These are phyloP conservation scores for Eucalyptus victrix DNA, from an alignment of 345 rosid species.

Conservation along the genomic window DNA sequence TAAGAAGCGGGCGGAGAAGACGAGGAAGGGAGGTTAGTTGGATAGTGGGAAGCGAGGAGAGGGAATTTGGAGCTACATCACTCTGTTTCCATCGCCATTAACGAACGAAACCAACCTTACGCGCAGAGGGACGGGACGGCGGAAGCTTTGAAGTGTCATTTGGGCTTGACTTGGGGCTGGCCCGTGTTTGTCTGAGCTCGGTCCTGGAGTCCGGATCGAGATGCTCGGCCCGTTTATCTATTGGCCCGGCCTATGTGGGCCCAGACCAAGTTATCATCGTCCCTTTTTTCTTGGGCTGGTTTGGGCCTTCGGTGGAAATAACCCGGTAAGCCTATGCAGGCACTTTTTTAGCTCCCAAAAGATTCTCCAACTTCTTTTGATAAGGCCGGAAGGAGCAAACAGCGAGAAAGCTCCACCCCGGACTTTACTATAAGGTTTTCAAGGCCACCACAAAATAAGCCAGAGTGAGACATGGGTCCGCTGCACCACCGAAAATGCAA, in stretches of 20 bases:
- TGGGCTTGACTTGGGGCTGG: not conserved
- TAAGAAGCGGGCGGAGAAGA: not conserved
- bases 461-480: not conserved
- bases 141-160: not conserved
- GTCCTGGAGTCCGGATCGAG: not conserved
- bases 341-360: not conserved
- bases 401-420: not conserved
- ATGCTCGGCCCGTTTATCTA: not conserved
- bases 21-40: not conserved
- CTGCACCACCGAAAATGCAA: not conserved
- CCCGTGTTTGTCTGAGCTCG: not conserved
- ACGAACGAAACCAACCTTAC: not conserved
- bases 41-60: slow-evolving; percentile 66
- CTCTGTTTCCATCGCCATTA: slow-evolving; percentile 29
- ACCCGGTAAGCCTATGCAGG: not conserved
- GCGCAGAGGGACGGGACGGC: not conserved
- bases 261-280: not conserved
- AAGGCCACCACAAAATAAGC: not conserved
- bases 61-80: slow-evolving; percentile 20
- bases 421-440: not conserved
- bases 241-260: not conserved
- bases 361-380: not conserved
- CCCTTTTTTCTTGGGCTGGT: not conserved
- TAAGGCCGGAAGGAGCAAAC: not conserved
- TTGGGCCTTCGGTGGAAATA: not conserved